Base-by-base conservation (phyloP, 805 yeast genomes). In the Teunomyces cretensis region DNA sequence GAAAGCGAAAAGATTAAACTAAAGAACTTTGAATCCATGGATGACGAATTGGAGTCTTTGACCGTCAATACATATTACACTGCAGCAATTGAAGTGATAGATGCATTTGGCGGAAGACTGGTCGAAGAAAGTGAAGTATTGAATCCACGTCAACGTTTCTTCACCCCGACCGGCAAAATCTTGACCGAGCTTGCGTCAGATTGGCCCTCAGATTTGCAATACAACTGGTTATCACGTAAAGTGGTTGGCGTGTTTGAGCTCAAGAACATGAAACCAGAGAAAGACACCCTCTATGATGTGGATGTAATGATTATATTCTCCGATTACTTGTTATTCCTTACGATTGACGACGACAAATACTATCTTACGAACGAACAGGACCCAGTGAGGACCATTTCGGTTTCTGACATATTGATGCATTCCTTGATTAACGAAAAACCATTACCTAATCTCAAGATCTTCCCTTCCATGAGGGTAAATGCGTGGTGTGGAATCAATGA, bases 161-260 rank as follows among this genome's bases (percentile, higher is more conserved):
- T 90, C 61, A 91, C 97, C 0, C 96, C 96, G 2, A 84, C 96
- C 0, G 97, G 97, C 0, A 90, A 89, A 61, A 75, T 92, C 2
- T 67, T 92, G 41, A 84, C 95, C 0, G 96, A 90, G 54, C 64
- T 90, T 14, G 96, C 96, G 2, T 74, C 80, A 12, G 82, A 80
- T 9, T 91, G 97, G 97, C 98, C 98, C 0, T 67, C 79, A 0
- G 91, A 85, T 51, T 70, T 92, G 17, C 96, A 88, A 51, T 84
- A 83, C 58, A 96, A 96, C 15, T 91, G 97, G 97, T 61, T 89
- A 24, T 79, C 84, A 30, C 74, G 98, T 50, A 76, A 95, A 48
- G 94, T 92, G 2, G 90, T 92, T 9, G 86, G 92, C 0, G 83
- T 91, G 2, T 76, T 67, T 57, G 83, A 78, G 48, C 48, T 72